Evolutionary conservation across 2,329 filamentous ascomycete species (phyloP).

Genomic region (Cladobotryum protrusum): DNA sequence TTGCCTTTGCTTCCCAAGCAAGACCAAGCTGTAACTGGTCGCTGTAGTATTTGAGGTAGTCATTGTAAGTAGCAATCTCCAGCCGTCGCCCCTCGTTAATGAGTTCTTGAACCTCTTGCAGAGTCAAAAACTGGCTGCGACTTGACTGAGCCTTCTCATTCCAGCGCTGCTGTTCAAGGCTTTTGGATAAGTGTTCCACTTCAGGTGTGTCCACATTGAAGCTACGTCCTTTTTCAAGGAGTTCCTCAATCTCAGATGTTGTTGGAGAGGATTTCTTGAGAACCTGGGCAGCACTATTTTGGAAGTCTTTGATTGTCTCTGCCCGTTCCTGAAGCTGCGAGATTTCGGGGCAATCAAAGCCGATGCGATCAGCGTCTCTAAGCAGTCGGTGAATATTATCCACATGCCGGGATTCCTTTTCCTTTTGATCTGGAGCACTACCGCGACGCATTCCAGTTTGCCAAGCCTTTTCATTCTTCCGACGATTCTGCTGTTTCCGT

Average conservation of each 20-base stretch:
- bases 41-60: conserved; percentile 68
- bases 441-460: conserved; percentile 65
- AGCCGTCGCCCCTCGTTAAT: conserved; percentile 72
- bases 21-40: conserved; percentile 72
- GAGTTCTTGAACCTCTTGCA: conserved; percentile 73
- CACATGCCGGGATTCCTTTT: conserved; percentile 81
- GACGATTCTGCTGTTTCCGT: conserved; percentile 93
- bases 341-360: conserved; percentile 92
- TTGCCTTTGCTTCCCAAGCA: conserved; percentile 87
- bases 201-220: conserved; percentile 93
- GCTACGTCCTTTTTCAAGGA: conserved; percentile 80
- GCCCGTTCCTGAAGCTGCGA: conserved; percentile 77
- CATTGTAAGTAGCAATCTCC: conserved; percentile 72
- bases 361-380: conserved; percentile 74
- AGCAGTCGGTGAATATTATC: conserved; percentile 84
- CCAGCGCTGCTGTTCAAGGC: conserved; percentile 85
- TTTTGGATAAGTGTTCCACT: conserved; percentile 71
- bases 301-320: conserved; percentile 78
- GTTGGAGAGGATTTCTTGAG: conserved; percentile 60
- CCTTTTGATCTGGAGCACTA: conserved; percentile 60
- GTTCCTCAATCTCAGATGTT: conserved; percentile 70
- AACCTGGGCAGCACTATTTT: conserved; percentile 64
- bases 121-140: conserved; percentile 59
- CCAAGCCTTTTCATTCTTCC: conserved; percentile 87
- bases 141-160: conserved; percentile 66